A percentile compares a stretch with the other conserved stretches of the same genome.
These are phyloP conservation scores for Chaetoceros tenuissimus DNA, from an alignment of 108 stramenopile species.

Conservation along the genomic window DNA sequence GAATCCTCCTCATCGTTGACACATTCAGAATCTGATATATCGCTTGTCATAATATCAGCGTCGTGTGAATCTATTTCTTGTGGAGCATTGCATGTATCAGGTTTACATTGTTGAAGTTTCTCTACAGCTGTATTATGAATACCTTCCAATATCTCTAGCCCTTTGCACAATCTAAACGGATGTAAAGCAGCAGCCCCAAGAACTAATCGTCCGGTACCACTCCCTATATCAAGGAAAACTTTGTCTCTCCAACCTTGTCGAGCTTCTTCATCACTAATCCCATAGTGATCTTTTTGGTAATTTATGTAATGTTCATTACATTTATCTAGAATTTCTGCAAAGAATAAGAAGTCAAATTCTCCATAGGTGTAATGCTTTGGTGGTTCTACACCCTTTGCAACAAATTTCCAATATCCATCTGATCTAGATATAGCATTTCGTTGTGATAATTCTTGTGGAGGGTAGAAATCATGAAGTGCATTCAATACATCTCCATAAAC, in stretches of 20 bases:
- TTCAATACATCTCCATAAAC: conserved; percentile 7
- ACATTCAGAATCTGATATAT: too few species aligned
- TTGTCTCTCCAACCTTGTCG: conserved; percentile 22
- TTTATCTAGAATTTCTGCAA: conserved; percentile 26
- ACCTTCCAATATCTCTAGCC: conserved; percentile 29
- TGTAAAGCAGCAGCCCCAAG: conserved; percentile 32
- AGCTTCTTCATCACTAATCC: background rate
- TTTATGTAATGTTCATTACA: conserved; percentile 11
- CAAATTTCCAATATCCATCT: conserved; percentile 40
- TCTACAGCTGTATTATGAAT: conserved; percentile 21
- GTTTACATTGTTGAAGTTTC: background rate
- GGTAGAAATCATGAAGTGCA: conserved; percentile 30
- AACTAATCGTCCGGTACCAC: conserved; percentile 39
- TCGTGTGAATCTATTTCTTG: too few species aligned
- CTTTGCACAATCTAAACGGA: conserved; percentile 30
- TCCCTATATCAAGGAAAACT: conserved; percentile 37
- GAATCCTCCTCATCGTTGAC: too few species aligned
- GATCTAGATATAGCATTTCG: conserved; percentile 32
- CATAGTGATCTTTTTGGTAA: background rate
- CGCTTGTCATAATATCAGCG: too few species aligned
- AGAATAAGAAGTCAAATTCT: conserved; percentile 41
- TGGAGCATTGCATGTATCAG: too few species aligned
- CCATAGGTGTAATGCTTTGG: conserved; percentile 35
- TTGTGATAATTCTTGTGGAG: conserved; percentile 17
- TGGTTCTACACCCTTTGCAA: conserved; percentile 26